phyloP scores from a whole-genome alignment of 257 asterid genomes.

The Avicennia marina region DNA sequence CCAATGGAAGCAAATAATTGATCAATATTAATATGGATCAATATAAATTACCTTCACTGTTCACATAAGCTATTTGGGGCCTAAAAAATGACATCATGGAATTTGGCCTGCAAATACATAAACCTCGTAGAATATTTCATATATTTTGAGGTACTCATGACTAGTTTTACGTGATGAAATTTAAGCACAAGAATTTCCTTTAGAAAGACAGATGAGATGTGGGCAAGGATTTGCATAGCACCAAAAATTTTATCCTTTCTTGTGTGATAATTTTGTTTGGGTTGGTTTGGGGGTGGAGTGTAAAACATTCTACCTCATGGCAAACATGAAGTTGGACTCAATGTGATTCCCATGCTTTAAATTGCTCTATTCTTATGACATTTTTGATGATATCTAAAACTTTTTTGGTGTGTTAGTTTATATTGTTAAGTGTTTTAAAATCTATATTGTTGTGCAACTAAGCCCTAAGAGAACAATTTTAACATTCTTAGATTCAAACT shows the following conservation, averaged over 20 bases:
- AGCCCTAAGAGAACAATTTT: too few species aligned
- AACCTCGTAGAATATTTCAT: too few species aligned
- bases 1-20: background rate
- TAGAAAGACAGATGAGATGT: too few species aligned
- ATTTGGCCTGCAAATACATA: too few species aligned
- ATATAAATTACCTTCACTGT: background rate
- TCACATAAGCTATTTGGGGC: background rate
- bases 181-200: background rate
- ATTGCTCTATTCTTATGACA: background rate
- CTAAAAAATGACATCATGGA: background rate
- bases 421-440: background rate
- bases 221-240: background rate
- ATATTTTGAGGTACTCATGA: too few species aligned
- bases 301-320: background rate
- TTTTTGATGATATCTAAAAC: background rate
- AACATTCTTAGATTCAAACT: too few species aligned
- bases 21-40: too few species aligned
- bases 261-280: background rate
- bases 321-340: background rate
- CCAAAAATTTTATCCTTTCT: background rate
- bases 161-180: too few species aligned
- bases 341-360: background rate
- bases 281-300: background rate
- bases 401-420: background rate
- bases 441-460: too few species aligned